Evolutionary conservation across 225 moss, liverwort and hornwort genomes (phyloP).

Genomic region (Straminergon stramineum): DNA sequence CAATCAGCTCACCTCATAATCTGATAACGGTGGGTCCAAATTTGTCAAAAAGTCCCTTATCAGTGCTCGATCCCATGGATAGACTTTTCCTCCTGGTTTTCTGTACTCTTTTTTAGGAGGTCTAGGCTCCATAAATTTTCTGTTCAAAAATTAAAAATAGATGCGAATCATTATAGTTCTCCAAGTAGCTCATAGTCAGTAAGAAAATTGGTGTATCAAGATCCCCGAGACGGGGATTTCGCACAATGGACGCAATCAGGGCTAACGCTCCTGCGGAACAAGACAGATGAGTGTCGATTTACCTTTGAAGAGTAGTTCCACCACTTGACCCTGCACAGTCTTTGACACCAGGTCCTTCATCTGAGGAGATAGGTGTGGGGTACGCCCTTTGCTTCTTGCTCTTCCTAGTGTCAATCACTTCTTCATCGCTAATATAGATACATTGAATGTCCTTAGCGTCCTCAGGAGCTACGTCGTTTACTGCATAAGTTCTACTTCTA

Average conservation of each 20-base stretch:
- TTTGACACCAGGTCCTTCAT: background rate
- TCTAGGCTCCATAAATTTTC: slow-evolving; percentile 17
- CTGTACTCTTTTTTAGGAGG: slow-evolving; percentile 1
- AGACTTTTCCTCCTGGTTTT: slow-evolving; percentile 29
- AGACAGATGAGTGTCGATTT: slow-evolving; percentile 10
- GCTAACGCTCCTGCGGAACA: background rate
- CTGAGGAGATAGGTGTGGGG: background rate
- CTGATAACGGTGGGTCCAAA: slow-evolving; percentile 37
- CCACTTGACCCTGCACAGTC: background rate
- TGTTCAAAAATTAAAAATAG: background rate
- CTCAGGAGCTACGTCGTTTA: background rate
- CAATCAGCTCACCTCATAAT: slow-evolving; percentile 44
- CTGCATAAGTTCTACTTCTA: background rate
- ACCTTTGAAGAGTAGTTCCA: background rate
- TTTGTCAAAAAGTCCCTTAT: slow-evolving; percentile 38
- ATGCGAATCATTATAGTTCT: background rate
- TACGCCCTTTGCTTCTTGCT: slow-evolving; percentile 23
- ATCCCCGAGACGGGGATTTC: background rate
- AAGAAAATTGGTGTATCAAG: background rate
- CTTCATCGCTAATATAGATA: slow-evolving; percentile 23
- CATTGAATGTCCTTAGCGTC: slow-evolving; percentile 1
- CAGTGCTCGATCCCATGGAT: slow-evolving; percentile 75
- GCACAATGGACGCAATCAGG: background rate
- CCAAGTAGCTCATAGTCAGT: background rate
- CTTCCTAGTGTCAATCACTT: background rate